Conservation (phyloP, 495 filamentous ascomycete species). For the Amniculicola lignicola region DNA sequence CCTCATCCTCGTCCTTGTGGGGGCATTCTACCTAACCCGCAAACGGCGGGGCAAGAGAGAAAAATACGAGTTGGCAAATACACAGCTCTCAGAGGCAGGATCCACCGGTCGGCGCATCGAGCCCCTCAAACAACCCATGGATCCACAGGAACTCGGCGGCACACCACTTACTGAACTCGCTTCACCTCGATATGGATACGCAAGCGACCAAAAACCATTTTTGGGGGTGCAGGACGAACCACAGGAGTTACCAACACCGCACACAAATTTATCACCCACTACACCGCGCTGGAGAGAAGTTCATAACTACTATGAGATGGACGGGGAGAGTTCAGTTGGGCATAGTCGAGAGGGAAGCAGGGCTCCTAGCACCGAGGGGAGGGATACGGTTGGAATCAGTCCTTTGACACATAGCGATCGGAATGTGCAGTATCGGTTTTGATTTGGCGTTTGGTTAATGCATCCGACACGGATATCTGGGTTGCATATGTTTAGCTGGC, state of each 20-base stretch:
- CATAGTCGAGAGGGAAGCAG: slow-evolving; percentile 13
- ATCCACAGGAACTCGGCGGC: slow-evolving; percentile 26
- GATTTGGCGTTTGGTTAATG: too few relatives aligned
- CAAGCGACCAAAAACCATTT: slow-evolving; percentile 2
- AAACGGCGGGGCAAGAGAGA: not conserved
- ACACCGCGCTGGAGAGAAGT: slow-evolving; percentile 14
- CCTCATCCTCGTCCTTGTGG: slow-evolving; percentile 11
- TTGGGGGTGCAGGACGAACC: not conserved
- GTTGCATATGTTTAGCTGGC: not conserved
- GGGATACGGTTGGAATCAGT: not conserved
- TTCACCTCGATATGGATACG: slow-evolving; percentile 1
- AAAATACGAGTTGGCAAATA: slow-evolving; percentile 29
- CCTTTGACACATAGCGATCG: not conserved
- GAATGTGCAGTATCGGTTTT: not conserved
- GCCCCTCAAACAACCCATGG: not conserved
- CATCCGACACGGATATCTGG: not conserved
- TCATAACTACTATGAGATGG: slow-evolving; percentile 20
- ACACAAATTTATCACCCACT: too few relatives aligned
- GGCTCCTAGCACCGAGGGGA: slow-evolving; percentile 9
- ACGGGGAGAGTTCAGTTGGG: slow-evolving; percentile 1
- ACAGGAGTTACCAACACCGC: slow-evolving; percentile 20
- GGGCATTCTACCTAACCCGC: slow-evolving; percentile 10
- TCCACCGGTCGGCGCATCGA: not conserved
- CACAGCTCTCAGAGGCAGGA: slow-evolving; percentile 17
- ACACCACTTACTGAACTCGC: slow-evolving; percentile 26